phyloP scores from a whole-genome alignment of 2,329 filamentous ascomycete genomes.

The Nemania sp. region DNA sequence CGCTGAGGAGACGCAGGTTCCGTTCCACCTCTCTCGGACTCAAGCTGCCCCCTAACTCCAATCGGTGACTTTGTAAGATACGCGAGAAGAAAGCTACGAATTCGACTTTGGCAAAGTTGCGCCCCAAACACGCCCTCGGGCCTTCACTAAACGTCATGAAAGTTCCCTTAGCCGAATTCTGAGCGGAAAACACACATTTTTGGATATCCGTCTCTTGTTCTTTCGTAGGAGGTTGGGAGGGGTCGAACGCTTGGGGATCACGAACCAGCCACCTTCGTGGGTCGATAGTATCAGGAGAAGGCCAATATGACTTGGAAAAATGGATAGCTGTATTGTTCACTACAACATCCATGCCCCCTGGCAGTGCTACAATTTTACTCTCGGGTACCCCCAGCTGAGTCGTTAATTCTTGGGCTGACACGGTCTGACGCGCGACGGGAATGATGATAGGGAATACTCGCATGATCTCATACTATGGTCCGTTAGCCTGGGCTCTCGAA shows the following conservation, averaged over 20 bases:
- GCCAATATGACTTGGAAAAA: conserved; percentile 24
- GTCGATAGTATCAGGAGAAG: conserved; percentile 19
- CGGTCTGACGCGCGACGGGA: no score
- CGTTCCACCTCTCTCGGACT: no score
- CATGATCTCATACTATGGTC: no score
- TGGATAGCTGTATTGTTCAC: conserved; percentile 26
- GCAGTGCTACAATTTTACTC: no score
- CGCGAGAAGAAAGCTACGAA: conserved; percentile 24
- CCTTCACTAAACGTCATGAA: conserved; percentile 29
- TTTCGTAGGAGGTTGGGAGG: conserved; percentile 1
- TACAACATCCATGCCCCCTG: no score
- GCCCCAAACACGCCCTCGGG: conserved; percentile 23
- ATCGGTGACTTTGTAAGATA: conserved; percentile 7
- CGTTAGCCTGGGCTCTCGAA: no score
- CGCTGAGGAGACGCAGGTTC: no score
- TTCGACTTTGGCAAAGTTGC: conserved; percentile 30
- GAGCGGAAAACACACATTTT: background rate
- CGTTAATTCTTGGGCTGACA: no score
- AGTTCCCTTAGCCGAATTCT: conserved; percentile 6
- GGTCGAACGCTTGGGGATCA: conserved; percentile 8
- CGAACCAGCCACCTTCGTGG: conserved; percentile 22
- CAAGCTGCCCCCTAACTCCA: background rate
- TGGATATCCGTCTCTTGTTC: conserved; percentile 18
- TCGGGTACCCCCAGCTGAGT: no score
- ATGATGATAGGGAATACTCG: no score